Evolutionary conservation across 225 moss, liverwort and hornwort genomes (phyloP), one percentile per base, ranked within the genome.

Genomic region (Physcomitrellopsis africana): DNA sequence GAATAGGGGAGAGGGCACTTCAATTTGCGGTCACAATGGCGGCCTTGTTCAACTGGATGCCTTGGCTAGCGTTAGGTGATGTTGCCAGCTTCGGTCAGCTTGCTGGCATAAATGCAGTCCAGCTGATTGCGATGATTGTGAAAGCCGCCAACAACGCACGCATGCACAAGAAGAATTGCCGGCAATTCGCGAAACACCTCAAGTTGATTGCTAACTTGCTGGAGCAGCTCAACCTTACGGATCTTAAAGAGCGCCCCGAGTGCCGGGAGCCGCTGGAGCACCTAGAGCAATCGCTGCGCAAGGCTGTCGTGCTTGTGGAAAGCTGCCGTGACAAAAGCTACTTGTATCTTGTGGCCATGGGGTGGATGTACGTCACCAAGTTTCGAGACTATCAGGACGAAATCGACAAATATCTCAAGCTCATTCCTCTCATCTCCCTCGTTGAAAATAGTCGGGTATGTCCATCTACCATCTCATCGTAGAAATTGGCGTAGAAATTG

Each of bases 111-210:
- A 86, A 89, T 78, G 89, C 96, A 0, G 62, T 97, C 68, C 87
- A 80, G 60, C 84, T 97, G 27, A 97, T 97, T 54, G 77, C 88
- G 10, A 67, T 92, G 71, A 91, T 97, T 51, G 92, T 90, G 75
- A 82, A 80, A 54, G 89, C 94, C 17, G 90, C 96, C 22, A 89
- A 83, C 74, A 84, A 67, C 66, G 96, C 92, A 12, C 91, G 96
- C 72, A 97, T 97, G 96, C 96, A 97, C 87, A 97, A 94, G 85
- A 83, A 91, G 81, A 97, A 97, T 70, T 97, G 96, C 57, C 84
- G 86, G 10, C 90, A 92, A 10, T 97, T 97, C 72, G 91, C 94
- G 10, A 86, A 84, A 72, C 96, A 97, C 77, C 66, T 97, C 70
- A 97, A 97, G 83, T 70, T 97, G 51, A 97, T 97, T 14, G 83